Evolutionary conservation across 495 filamentous ascomycete genomes (phyloP).

Genomic region (Trichoderma parareesei): DNA sequence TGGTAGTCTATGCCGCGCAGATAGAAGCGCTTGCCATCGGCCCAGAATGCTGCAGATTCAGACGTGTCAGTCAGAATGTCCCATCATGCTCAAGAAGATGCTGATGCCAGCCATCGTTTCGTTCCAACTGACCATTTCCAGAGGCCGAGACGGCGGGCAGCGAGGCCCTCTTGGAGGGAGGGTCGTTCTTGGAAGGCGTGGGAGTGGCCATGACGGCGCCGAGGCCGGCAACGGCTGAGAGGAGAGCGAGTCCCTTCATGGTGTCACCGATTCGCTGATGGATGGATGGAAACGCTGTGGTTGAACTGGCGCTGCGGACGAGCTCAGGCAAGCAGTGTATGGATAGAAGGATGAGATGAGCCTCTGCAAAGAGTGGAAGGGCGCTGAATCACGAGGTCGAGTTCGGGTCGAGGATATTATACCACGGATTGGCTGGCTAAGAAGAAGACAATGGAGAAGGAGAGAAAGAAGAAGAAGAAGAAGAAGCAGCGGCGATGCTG

Average conservation of each 20-base stretch:
- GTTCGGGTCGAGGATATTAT: background rate
- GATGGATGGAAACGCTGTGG: background rate
- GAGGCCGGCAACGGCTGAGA: constrained; percentile 47
- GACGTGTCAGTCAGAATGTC: constrained; percentile 18
- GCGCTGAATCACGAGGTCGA: background rate
- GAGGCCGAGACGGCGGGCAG: constrained; percentile 37
- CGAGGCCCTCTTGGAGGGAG: constrained; percentile 39
- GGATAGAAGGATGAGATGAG: background rate
- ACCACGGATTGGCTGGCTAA: background rate
- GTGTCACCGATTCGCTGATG: constrained; percentile 17
- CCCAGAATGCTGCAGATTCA: constrained; percentile 64
- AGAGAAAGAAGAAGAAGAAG: background rate
- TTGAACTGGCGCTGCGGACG: background rate
- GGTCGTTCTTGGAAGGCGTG: constrained; percentile 50
- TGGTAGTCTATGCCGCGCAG: constrained; percentile 94
- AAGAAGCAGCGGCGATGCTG: background rate
- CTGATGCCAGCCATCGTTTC: background rate
- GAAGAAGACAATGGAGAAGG: background rate
- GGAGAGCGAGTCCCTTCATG: constrained; percentile 46
- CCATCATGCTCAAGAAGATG: background rate
- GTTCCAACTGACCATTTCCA: constrained; percentile 34
- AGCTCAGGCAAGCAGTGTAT: background rate
- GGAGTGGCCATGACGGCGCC: constrained; percentile 47
- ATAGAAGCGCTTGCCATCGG: constrained; percentile 77
- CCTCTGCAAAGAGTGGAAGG: background rate